Conservation (phyloP, 2,329 filamentous ascomycete genomes). For the Nakataea oryzae region DNA sequence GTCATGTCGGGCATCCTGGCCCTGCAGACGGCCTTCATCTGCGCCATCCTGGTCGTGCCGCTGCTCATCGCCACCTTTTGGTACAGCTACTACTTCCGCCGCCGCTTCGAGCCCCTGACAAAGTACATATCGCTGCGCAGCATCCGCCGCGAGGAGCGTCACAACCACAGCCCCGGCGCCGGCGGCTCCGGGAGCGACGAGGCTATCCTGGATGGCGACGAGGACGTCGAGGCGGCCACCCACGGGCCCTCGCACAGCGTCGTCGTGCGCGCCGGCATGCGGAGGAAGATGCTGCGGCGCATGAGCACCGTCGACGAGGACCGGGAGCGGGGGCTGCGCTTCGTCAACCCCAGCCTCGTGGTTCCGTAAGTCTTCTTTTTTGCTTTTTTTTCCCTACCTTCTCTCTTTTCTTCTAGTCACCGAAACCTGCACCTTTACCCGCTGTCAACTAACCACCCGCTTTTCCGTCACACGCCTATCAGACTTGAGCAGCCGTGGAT, state of each 20-base stretch:
- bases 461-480: background rate
- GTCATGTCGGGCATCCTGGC: slow-evolving; percentile 84
- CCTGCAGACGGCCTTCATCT: slow-evolving; percentile 59
- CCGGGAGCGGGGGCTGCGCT: slow-evolving; percentile 57
- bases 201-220: slow-evolving; percentile 29
- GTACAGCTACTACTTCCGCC: slow-evolving; percentile 76
- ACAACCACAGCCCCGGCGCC: background rate
- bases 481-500: slow-evolving; percentile 66
- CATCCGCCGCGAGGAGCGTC: slow-evolving; percentile 47
- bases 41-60: slow-evolving; percentile 64
- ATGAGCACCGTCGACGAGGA: slow-evolving; percentile 63
- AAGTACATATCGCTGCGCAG: slow-evolving; percentile 86
- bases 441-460: background rate
- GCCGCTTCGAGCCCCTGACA: slow-evolving; percentile 79
- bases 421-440: too few relatives aligned
- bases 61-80: slow-evolving; percentile 73
- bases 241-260: slow-evolving; percentile 11
- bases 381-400: background rate
- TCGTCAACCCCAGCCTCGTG: slow-evolving; percentile 68
- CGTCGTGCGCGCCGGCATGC: slow-evolving; percentile 14
- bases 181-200: slow-evolving; percentile 35
- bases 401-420: background rate
- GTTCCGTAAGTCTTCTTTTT: slow-evolving; percentile 43
- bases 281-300: slow-evolving; percentile 30
- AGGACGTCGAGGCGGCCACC: slow-evolving; percentile 11